Conservation (phyloP, 306 rosid genomes). For the Comarum palustre region DNA sequence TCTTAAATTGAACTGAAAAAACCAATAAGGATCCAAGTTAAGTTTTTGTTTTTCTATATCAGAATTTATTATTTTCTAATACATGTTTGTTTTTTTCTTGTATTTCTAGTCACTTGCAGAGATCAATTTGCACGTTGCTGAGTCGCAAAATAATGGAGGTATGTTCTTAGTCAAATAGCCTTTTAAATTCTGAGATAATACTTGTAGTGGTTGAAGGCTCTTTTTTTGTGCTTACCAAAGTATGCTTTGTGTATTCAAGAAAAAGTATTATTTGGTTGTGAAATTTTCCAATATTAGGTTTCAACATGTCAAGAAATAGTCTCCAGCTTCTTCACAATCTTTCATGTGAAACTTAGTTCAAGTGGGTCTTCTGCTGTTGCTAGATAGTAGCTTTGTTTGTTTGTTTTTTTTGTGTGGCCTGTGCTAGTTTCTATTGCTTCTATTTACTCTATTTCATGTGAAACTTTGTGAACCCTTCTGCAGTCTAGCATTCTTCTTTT, state of each 20-base stretch:
- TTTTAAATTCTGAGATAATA: slow-evolving; percentile 16
- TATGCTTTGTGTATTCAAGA: no score
- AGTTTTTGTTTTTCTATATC: not conserved
- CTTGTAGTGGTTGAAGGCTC: slow-evolving; percentile 15
- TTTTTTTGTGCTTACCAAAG: not conserved
- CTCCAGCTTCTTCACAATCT: not conserved
- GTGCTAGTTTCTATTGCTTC: not conserved
- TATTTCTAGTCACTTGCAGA: slow-evolving; percentile 74
- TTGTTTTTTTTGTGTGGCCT: not conserved
- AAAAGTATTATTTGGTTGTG: not conserved
- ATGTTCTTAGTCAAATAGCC: slow-evolving; percentile 29
- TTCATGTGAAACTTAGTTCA: not conserved
- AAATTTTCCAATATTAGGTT: slow-evolving; percentile 1
- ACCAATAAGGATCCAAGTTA: not conserved
- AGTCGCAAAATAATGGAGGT: slow-evolving; percentile 91
- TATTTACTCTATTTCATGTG: not conserved
- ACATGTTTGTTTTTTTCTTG: slow-evolving; percentile 28
- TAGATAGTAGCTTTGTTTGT: not conserved
- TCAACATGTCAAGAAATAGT: not conserved
- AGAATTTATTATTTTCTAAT: slow-evolving; percentile 21
- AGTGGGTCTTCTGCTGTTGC: not conserved
- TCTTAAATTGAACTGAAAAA: not conserved
- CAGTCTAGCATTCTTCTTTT: not conserved
- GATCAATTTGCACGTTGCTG: slow-evolving; percentile 64
- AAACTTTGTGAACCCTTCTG: not conserved